Evolutionary conservation across 2,329 filamentous ascomycete species (phyloP), one percentile per base, ranked within the genome.

Genomic region (Colletotrichum sp.): DNA sequence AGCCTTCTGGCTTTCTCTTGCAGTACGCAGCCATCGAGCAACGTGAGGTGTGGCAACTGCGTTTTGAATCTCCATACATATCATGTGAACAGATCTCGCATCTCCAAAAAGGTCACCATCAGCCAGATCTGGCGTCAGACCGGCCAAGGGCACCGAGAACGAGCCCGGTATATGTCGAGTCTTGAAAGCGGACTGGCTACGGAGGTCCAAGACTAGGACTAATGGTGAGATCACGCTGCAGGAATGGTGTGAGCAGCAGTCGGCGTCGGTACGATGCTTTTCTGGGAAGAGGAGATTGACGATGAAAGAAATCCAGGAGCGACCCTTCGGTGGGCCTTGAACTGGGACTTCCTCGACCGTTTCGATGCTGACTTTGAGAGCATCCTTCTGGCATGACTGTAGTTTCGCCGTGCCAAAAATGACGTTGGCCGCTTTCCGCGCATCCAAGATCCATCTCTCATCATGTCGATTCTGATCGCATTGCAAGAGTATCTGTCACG

Each of bases 391-490:
- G 4, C 6, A 4, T 18, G 8, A 15, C 5, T 48, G 58, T 7
- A 5, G 13, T 10, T 25, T 10, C 2, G 34, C 18, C 2, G 48
- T 43, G 6, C 75, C 76, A 18, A 78, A 77, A 10, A 80, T 78
- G 1, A 77, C 62, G 22, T 61, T 66, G 1, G 70, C 72, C 2
- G 78, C 78, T 4, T 78, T 74, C 5, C 66, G 70, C 10, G 76
- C 71, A 8, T 78, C 60, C 9, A 77, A 75, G 9, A 82, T 80
- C 81, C 80, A 82, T 22, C 78, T 77, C 28, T 82, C 80, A 7
- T 82, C 80, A 22, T 82, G 81, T 25, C 78, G 72, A 52, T 78
- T 75, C 3, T 80, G 68, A 22, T 82, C 81, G 9, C 80, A 80
- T 8, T 77, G 62, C 8, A 80, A 52, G 4, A 82, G 76, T 9